Conservation (phyloP, 371 early-diverging fungal species). For the Mortierella sp. region DNA sequence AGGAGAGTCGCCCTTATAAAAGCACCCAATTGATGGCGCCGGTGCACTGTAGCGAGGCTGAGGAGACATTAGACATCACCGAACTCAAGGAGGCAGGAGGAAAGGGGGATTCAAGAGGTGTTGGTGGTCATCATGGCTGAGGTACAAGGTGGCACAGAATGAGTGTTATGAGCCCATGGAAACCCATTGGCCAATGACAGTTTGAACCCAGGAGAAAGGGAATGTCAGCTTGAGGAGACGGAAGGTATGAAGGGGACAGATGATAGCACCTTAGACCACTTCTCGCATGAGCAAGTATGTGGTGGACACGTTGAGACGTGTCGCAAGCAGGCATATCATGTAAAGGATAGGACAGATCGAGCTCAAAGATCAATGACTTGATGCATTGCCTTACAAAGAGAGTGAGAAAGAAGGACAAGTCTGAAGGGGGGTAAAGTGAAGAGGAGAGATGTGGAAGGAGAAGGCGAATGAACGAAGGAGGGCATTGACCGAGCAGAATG, state of each 20-base stretch:
- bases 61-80: too few species aligned
- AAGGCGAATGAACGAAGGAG: constrained; percentile 2
- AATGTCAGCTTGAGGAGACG: constrained; percentile 4
- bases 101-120: background rate
- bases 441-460: background rate
- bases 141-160: background rate
- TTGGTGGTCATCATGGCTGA: background rate
- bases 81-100: background rate
- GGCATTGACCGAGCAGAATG: background rate
- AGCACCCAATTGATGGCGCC: background rate
- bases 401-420: constrained; percentile 2
- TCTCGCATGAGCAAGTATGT: constrained; percentile 1
- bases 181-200: constrained; percentile 8
- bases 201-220: constrained; percentile 13
- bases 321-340: background rate
- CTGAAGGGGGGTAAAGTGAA: background rate
- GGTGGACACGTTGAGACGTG: too few species aligned
- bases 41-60: too few species aligned
- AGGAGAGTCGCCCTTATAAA: background rate
- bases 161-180: constrained; percentile 19
- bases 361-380: too few species aligned
- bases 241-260: background rate
- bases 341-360: background rate
- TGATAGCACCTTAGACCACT: background rate
- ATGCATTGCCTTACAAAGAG: too few species aligned